These are phyloP conservation scores for Balamuthia mandrillaris DNA, from an alignment of 208 protist genomes.

Conservation along the genomic window DNA sequence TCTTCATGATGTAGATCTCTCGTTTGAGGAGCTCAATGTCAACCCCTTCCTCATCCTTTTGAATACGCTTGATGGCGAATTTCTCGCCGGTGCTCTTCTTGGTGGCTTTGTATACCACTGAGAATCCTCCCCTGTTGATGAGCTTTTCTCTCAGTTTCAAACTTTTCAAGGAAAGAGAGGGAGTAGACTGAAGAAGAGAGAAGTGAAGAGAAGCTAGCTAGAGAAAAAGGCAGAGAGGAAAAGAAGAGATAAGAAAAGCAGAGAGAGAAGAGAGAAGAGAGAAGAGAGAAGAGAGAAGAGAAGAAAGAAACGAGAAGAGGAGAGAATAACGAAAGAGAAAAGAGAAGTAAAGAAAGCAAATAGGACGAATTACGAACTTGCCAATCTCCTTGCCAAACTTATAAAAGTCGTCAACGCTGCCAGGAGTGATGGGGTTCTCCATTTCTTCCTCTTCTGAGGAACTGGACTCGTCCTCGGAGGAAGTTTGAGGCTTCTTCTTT, in stretches of 20 bases:
- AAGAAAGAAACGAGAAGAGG: not conserved
- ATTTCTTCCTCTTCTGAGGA: not conserved
- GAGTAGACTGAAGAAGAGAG: no score
- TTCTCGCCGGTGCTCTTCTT: slow-evolving; percentile 23
- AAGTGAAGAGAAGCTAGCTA: no score
- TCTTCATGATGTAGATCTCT: slow-evolving; percentile 43
- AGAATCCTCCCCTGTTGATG: slow-evolving; percentile 26
- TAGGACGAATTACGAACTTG: slow-evolving; percentile 13
- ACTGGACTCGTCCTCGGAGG: no score
- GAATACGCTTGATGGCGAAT: slow-evolving; percentile 27
- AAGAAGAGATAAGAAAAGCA: not conserved
- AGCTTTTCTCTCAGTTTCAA: no score
- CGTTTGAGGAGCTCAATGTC: slow-evolving; percentile 37
- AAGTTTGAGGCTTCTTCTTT: no score
- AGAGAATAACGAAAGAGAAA: not conserved
- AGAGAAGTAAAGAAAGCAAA: not conserved
- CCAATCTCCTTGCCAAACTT: slow-evolving; percentile 38
- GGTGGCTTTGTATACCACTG: slow-evolving; percentile 24
- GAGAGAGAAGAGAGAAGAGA: not conserved
- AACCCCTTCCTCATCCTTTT: slow-evolving; percentile 26
- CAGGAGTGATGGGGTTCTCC: slow-evolving; percentile 1
- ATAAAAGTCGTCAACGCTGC: slow-evolving; percentile 3
- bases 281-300: not conserved
- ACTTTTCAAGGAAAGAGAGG: no score
- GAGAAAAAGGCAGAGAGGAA: no score